Conservation (phyloP, 371 early-diverging fungal genomes). For the Choanephora cucurbitarum region DNA sequence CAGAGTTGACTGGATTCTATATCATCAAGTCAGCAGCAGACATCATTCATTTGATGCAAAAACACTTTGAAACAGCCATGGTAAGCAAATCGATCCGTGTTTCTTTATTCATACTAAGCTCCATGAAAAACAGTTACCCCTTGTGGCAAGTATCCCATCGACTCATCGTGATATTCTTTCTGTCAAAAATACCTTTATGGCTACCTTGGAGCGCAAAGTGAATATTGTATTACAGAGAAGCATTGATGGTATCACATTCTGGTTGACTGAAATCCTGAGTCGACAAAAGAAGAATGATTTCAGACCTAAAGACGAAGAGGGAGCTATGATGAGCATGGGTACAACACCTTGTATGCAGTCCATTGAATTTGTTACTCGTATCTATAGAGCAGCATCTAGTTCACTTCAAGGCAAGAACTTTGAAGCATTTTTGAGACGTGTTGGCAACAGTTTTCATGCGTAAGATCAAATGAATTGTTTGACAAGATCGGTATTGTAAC, state of each 20-base stretch:
- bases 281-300: constrained; percentile 77
- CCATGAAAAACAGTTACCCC: constrained; percentile 62
- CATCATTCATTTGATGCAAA: constrained; percentile 82
- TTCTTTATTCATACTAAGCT: too few species aligned
- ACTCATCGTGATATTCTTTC: constrained; percentile 83
- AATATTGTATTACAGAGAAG: constrained; percentile 80
- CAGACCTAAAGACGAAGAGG: constrained; percentile 83
- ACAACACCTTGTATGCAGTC: constrained; percentile 77
- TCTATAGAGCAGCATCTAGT: constrained; percentile 59
- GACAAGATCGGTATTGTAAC: constrained; percentile 1
- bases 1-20: constrained; percentile 71
- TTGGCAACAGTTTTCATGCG: constrained; percentile 82
- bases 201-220: constrained; percentile 73
- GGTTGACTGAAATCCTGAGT: constrained; percentile 63
- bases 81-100: too few species aligned
- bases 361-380: constrained; percentile 66
- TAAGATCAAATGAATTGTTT: constrained; percentile 34
- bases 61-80: constrained; percentile 86
- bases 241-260: constrained; percentile 58
- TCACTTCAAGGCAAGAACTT: constrained; percentile 80
- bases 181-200: constrained; percentile 86
- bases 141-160: constrained; percentile 75
- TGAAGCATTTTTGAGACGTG: constrained; percentile 72
- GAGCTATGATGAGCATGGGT: constrained; percentile 70
- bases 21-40: constrained; percentile 71